Base-by-base conservation (phyloP, 768 basidiomycete genomes). In the Gloeostereum incarnatum region DNA sequence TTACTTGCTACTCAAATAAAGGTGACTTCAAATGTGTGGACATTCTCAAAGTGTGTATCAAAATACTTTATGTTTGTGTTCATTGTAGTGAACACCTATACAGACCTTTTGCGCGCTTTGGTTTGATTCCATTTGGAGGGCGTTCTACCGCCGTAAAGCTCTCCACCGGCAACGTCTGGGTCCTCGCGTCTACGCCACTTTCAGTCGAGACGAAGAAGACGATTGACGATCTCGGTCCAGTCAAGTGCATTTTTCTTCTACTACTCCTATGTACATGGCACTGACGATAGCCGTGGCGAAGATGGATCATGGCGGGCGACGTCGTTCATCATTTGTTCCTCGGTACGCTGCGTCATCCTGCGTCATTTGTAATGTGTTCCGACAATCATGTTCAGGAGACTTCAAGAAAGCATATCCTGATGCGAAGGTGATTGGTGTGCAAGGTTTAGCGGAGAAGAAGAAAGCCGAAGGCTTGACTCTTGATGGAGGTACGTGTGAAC, bases 91-190 rank as follows among this genome's bases (percentile, higher is more conserved):
- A 37, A 36, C 10, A 29, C 33, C 13, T 19, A 6, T 31, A 11
- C 40, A 83, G 82, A 31, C 80, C 82, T 1, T 88, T 87, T 51
- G 52, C 71, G 9, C 71, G 86, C 30, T 75, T 70, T 42, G 74
- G 77, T 6, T 6, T 87, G 19, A 48, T 88, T 11, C 85, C 87
- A 3, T 61, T 91, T 20, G 91, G 91, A 1, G 88, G 89, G 14
- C 66, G 91, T 31, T 80, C 86, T 5, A 93, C 89, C 0, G 91
- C 88, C 0, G 65, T 93, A 48, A 75, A 69, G 56, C 65, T 92
- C 17, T 58, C 59, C 26, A 68, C 71, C 35, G 78, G 81, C 25
- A 78, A 73, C 9, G 77, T 92, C 19, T 92, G 86, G 76, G 66
- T 91, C 9, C 63, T 89, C n/a, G 88, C 85, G 0, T 89, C 86